Percentiles rank a stretch among this genome's conserved stretches.
Conservation (phyloP, 140 eudicot species). For the Oenanthe javanica region DNA sequence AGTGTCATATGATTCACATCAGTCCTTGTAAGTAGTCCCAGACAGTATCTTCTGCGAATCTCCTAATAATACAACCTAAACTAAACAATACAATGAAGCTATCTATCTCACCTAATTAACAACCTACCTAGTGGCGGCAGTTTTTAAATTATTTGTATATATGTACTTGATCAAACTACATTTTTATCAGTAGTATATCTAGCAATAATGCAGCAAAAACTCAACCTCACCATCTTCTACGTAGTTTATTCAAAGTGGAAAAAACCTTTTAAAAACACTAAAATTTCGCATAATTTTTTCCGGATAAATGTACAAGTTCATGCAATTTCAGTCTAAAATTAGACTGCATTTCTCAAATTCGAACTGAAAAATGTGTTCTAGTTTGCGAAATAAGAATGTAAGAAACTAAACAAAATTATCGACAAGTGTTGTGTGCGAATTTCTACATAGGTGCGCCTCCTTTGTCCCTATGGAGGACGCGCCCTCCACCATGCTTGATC, state of each 20-base stretch:
- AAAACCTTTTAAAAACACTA: neutral
- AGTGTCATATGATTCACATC: conserved; percentile 15
- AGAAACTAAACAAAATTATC: neutral
- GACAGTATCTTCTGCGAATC: conserved; percentile 15
- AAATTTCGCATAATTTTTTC: neutral
- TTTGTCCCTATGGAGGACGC: too few species aligned
- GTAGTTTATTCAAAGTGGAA: neutral
- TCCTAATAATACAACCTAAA: conserved; percentile 12
- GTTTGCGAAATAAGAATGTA: neutral
- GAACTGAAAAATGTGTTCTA: neutral
- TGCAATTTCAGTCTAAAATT: neutral
- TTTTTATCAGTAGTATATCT: neutral
- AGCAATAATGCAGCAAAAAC: conserved; percentile 2
- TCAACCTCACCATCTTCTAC: neutral
- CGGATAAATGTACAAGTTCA: neutral
- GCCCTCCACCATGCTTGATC: too few species aligned
- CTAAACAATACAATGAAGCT: neutral
- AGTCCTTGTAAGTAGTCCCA: conserved; percentile 9
- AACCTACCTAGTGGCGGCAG: neutral
- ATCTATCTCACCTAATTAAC: neutral
- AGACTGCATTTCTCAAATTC: neutral
- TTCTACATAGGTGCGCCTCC: too few species aligned
- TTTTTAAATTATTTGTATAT: neutral
- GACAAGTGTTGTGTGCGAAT: neutral
- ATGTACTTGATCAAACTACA: neutral